Percentiles rank a stretch among this genome's conserved stretches.
phyloP scores from a whole-genome alignment of 805 yeast genomes.

The Candida andamanensis region DNA sequence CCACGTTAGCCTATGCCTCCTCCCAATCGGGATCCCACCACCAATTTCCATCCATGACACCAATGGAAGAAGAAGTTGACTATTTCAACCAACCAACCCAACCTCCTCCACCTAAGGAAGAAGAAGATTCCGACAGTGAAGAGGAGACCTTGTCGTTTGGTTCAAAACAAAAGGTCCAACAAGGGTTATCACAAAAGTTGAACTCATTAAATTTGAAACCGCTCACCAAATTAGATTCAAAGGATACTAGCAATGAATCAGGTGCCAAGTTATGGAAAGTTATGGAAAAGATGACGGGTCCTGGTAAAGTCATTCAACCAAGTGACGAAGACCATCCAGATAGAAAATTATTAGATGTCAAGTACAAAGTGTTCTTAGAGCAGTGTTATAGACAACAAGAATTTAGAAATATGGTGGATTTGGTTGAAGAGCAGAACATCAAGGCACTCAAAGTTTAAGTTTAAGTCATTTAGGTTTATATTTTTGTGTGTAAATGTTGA shows the following conservation, averaged over 20 bases:
- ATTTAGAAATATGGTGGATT: conserved; percentile 67
- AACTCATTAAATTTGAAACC: conserved; percentile 33
- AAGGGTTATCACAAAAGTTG: conserved; percentile 45
- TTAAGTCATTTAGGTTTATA: no score
- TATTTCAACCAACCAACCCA: conserved; percentile 32
- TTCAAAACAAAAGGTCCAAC: conserved; percentile 50
- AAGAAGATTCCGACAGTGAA: conserved; percentile 35
- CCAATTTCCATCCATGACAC: conserved; percentile 31
- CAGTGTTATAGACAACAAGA: conserved; percentile 78
- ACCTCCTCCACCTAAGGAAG: conserved; percentile 8
- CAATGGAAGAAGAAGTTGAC: conserved; percentile 33
- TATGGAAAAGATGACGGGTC: conserved; percentile 80
- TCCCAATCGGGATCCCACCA: conserved; percentile 25
- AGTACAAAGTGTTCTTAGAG: conserved; percentile 82
- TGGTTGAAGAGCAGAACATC: conserved; percentile 26
- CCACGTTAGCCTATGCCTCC: conserved; percentile 42
- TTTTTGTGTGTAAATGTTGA: neutral
- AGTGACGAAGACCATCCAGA: conserved; percentile 53
- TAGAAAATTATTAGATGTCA: conserved; percentile 64
- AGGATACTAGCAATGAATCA: conserved; percentile 20
- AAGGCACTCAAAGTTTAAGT: conserved; percentile 9
- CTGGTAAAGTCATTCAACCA: conserved; percentile 77
- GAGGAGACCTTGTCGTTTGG: conserved; percentile 59
- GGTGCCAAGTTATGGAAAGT: conserved; percentile 78
- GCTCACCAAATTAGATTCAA: conserved; percentile 26